Base-by-base conservation (phyloP, 202 grass and related monocot species). In the Thinopyrum obtusiflorum region DNA sequence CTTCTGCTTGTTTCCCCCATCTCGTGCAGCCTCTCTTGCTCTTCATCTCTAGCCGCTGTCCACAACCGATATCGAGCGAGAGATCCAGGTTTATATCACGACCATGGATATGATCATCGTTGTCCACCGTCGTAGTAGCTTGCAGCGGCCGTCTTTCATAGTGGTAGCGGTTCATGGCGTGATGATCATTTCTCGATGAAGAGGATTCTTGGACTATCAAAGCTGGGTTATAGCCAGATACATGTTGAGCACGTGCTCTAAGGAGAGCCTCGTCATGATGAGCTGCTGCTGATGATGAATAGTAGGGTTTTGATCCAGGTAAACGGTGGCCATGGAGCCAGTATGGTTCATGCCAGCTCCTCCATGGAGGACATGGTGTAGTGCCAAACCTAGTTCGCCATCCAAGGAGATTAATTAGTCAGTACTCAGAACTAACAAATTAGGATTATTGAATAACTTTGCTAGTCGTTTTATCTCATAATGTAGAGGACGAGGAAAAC, bases 81-180 rank as follows among this genome's bases (percentile, higher is more conserved):
- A 92, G 90, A 53, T 88, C 65, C 1, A 94, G 93, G 71, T 94
- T 83, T 51, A 51, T 51, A 51, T 51, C 15, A 31, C 42, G 33
- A 9, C 4, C 78, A 73, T 36, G 46, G 20, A 17, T 63, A 31
- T 80, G 73, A 1, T 68, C 73, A 26, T 25, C 8, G 29, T 46
- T 28, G 28, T 11, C 3, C n/a, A 12, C 24, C 13, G 9, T n/a
- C 37, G 4, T 47, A 51, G 47, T 5, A 51, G 3, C 1, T 42
- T 81, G 61, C 28, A 13, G 4, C 0, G 40, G 1, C 15, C 4
- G 27, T 51, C 47, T 51, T 18, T 11, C 18, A 20, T 49, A 62
- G 27, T 87, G 49, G 68, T 37, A 51, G 14, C 47, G 47, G 18
- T 60, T 67, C 42, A 73, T 82, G 57, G 8, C 44, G 6, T 61